Conservation (phyloP, 2,329 filamentous ascomycete genomes). For the Phaeosphaeriaceae sp. region DNA sequence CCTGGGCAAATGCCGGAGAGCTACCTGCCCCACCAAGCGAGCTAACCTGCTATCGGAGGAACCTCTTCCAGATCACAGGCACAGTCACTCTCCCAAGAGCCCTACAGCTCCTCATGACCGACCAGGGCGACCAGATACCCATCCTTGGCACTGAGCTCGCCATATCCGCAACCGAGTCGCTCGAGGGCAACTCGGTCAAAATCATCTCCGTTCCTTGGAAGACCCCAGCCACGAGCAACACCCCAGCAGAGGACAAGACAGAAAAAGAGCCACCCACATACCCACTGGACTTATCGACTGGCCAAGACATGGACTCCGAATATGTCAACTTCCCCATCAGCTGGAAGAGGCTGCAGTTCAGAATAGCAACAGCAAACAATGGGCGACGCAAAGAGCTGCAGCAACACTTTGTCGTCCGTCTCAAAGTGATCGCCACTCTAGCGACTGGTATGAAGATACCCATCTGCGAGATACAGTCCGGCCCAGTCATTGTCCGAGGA, state of each 20-base stretch:
- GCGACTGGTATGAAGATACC: conserved; percentile 83
- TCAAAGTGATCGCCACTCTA: conserved; percentile 85
- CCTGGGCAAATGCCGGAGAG: conserved; percentile 67
- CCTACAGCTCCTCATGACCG: conserved; percentile 80
- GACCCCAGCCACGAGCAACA: conserved; percentile 82
- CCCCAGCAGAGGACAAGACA: conserved; percentile 69
- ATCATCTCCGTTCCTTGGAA: conserved; percentile 99
- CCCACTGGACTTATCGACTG: conserved; percentile 71
- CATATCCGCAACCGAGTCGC: conserved; percentile 92
- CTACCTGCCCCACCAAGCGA: conserved; percentile 71
- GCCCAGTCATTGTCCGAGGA: conserved; percentile 91
- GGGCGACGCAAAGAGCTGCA: conserved; percentile 93
- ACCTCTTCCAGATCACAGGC: conserved; percentile 94
- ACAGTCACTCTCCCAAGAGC: conserved; percentile 82
- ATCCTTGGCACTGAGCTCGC: conserved; percentile 85
- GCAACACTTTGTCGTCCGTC: conserved; percentile 90
- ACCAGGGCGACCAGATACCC: conserved; percentile 83
- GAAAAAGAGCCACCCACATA: conserved; percentile 90
- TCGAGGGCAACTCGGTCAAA: conserved; percentile 89
- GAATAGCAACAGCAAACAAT: conserved; percentile 96
- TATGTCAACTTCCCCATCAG: conserved; percentile 91
- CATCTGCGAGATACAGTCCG: conserved; percentile 83
- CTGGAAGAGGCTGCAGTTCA: conserved; percentile 92
- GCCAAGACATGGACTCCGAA: conserved; percentile 79
- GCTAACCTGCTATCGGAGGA: conserved; percentile 93